A percentile compares a stretch with the other conserved stretches of the same genome.
Conservation (phyloP, 495 filamentous ascomycete species). For the Aspergillus nanangensis region DNA sequence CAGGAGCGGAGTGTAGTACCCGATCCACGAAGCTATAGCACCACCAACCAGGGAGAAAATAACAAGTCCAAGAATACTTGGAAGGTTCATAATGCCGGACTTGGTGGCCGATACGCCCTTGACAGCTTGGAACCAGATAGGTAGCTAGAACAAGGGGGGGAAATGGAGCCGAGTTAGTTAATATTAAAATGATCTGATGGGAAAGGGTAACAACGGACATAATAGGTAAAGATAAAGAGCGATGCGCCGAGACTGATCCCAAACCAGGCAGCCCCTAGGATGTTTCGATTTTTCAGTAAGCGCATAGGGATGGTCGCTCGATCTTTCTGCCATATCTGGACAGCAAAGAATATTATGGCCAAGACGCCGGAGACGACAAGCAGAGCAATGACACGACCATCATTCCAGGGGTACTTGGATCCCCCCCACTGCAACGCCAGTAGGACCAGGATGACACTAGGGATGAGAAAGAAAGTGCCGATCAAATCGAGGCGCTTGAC, state of each 20-base stretch:
- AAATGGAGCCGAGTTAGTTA: too few species aligned
- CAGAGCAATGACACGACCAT: background rate
- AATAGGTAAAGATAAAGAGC: too few species aligned
- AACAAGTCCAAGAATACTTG: slow-evolving; percentile 46
- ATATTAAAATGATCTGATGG: too few species aligned
- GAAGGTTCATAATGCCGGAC: slow-evolving; percentile 65
- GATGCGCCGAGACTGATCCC: too few species aligned
- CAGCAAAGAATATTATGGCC: background rate
- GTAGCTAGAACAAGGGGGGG: too few species aligned
- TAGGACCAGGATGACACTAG: background rate
- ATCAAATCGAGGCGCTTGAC: background rate
- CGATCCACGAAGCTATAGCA: background rate
- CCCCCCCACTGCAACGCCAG: background rate
- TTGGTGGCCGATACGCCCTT: slow-evolving; percentile 53
- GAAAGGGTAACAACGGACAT: too few species aligned
- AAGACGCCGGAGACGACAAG: background rate
- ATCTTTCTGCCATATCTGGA: background rate
- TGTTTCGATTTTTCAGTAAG: too few species aligned
- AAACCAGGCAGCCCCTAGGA: too few species aligned
- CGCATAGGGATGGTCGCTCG: background rate
- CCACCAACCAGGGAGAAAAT: background rate
- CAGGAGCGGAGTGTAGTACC: background rate
- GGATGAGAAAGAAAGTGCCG: background rate
- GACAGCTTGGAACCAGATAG: slow-evolving; percentile 75
- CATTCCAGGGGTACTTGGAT: background rate